Base-by-base conservation (phyloP, 345 rosid genomes). In the Rhodamnia argentea region DNA sequence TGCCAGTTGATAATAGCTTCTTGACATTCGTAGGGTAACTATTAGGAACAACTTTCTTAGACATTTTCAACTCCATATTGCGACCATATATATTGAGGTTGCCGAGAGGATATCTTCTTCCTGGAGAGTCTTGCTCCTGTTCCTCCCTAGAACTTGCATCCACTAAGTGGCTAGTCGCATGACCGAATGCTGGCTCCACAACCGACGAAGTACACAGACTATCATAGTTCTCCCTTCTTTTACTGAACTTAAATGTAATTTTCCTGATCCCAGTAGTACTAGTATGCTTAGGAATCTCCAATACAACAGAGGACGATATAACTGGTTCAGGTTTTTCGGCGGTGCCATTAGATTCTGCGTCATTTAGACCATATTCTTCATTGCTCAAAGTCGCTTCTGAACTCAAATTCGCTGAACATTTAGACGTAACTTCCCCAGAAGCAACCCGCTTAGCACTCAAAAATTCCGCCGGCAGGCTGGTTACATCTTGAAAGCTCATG, bases 231-330 rank as follows among this genome's bases (percentile, higher is more conserved):
- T 95, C 96, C 89, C 94, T 96, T 57, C 89, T 92, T 88, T 92
- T 94, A 88, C 96, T 92, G 64, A 96, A 91, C 92, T 94, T 97
- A 85, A 97, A 95, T 29, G 95, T 96, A 85, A 97, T 94, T 88
- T 94, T 97, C 89, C 95, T 92, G 82, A 97, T 92, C 78, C 99
- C 99, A 3, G 98, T 91, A 7, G 98, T 86, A 90, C 96, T 94
- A 60, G 90, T 92, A 89, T 97, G 94, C 92, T 94, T 91, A 1
- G 99, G 99, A 87, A 95, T 95, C 91, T 97, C 98, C 91, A 94
- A 78, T 62, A 94, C 95, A 84, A 97, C 96, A 82, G 90, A 91
- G 86, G 96, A 91, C 8, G 90, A 88, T 22, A 91, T 89, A 20
- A 85, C 91, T 84, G 86, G 89, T 87, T 83, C 89, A 7, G 89